Percentiles rank a stretch among this genome's conserved stretches.
Evolutionary conservation across 768 basidiomycete genomes (phyloP).

Genomic region (Trametes maxima): DNA sequence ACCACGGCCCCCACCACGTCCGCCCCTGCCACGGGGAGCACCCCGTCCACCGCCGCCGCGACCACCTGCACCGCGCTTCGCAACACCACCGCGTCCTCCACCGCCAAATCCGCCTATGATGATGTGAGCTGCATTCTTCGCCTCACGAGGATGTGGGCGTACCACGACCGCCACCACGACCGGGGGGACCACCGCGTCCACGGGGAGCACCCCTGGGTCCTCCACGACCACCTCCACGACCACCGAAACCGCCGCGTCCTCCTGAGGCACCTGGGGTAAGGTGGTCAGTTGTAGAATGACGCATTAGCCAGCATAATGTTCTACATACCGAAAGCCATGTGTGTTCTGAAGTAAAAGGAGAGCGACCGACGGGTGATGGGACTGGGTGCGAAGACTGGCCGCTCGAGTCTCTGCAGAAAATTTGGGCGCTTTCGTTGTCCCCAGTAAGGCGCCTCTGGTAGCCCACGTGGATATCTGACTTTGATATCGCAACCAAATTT

Average conservation of each 20-base stretch:
- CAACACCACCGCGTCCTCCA: constrained; percentile 29
- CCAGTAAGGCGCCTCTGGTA: not conserved
- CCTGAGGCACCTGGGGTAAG: constrained; percentile 57
- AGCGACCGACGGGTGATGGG: constrained; percentile 11
- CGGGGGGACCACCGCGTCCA: constrained; percentile 33
- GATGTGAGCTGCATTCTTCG: not conserved
- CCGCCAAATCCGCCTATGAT: not conserved
- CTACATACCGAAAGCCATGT: constrained; percentile 38
- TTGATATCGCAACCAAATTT: too few species aligned
- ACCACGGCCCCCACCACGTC: constrained; percentile 57
- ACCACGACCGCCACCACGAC: constrained; percentile 34
- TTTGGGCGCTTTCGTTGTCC: constrained; percentile 6
- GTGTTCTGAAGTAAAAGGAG: constrained; percentile 1
- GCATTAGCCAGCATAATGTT: not conserved
- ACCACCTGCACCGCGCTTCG: constrained; percentile 29
- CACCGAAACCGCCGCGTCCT: constrained; percentile 58
- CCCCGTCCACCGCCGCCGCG: constrained; percentile 40
- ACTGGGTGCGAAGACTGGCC: constrained; percentile 7
- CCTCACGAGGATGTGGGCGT: not conserved
- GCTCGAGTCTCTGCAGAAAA: constrained; percentile 11
- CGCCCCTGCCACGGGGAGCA: constrained; percentile 35
- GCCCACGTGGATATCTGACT: constrained; percentile 4
- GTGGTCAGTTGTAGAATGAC: not conserved
- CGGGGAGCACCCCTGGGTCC: constrained; percentile 20
- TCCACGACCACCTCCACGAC: constrained; percentile 33